phyloP scores from a whole-genome alignment of 371 early-diverging fungal genomes.

The Capillidium rhysosporum region DNA sequence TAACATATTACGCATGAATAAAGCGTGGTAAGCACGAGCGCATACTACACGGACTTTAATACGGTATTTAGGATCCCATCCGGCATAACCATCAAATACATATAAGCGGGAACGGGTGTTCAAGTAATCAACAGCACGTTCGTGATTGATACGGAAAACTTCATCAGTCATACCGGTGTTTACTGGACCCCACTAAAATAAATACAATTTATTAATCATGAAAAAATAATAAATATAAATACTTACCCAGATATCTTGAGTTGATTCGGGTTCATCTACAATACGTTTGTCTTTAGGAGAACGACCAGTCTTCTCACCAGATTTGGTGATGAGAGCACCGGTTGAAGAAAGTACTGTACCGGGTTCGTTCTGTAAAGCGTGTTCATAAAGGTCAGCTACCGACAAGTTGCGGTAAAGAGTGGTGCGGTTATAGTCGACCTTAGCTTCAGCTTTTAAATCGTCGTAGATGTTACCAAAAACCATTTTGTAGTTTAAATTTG shows the following conservation, averaged over 20 bases:
- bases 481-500: neutral
- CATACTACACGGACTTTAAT: conserved; percentile 89
- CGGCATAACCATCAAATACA: conserved; percentile 86
- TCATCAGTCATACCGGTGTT: conserved; percentile 74
- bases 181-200: conserved; percentile 72
- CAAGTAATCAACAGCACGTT: conserved; percentile 87
- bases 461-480: conserved; percentile 4
- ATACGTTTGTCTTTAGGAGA: conserved; percentile 89
- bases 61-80: conserved; percentile 92
- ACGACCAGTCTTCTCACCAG: conserved; percentile 79
- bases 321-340: conserved; percentile 79
- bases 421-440: conserved; percentile 1
- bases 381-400: conserved; percentile 81
- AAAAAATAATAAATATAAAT: conserved; percentile 3
- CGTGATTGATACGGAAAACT: conserved; percentile 83
- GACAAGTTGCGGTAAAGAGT: conserved; percentile 13
- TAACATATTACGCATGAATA: conserved; percentile 96
- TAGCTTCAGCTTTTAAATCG: conserved; percentile 4
- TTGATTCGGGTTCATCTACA: conserved; percentile 66
- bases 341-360: conserved; percentile 78
- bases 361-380: conserved; percentile 68
- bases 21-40: conserved; percentile 84
- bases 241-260: conserved; percentile 62
- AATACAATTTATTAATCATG: neutral
- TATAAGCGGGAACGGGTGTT: conserved; percentile 84